phyloP scores from a whole-genome alignment of 371 early-diverging fungal species.

The Nematocida sp. region DNA sequence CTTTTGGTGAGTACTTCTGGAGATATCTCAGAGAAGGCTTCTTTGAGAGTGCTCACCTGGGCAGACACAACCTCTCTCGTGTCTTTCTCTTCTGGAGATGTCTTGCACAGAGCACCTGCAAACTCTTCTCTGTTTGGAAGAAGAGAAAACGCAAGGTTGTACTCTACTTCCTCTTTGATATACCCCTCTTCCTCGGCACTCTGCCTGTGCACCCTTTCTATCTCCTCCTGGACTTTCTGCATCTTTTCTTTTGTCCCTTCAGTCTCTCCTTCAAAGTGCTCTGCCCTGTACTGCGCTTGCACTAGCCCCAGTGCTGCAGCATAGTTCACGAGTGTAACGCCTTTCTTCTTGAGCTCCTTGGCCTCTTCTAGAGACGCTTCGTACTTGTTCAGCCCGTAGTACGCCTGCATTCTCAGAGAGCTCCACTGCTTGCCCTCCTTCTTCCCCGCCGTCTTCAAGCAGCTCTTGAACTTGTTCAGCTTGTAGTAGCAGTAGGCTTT shows the following conservation, averaged over 20 bases:
- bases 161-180: neutral
- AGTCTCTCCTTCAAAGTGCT: neutral
- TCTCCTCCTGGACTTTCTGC: too few species aligned
- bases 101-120: neutral
- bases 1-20: neutral
- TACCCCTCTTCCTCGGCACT: neutral
- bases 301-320: slow-evolving; percentile 20
- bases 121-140: slow-evolving; percentile 8
- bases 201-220: slow-evolving; percentile 1
- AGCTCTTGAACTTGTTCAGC: slow-evolving; percentile 23
- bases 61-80: neutral
- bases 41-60: slow-evolving; percentile 16
- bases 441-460: slow-evolving; percentile 21
- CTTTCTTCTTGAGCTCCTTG: neutral
- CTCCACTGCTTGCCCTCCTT: slow-evolving; percentile 21
- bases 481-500: slow-evolving; percentile 47
- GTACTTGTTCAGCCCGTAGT: slow-evolving; percentile 17
- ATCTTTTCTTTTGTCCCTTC: neutral
- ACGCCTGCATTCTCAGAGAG: slow-evolving; percentile 30
- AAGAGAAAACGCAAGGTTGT: slow-evolving; percentile 19
- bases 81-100: slow-evolving; percentile 3
- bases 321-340: slow-evolving; percentile 31
- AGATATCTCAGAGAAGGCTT: neutral
- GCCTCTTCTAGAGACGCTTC: slow-evolving; percentile 3
- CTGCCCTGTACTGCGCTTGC: neutral